These are phyloP conservation scores for Balakata baccata DNA, from an alignment of 345 rosid species.

Conservation along the genomic window DNA sequence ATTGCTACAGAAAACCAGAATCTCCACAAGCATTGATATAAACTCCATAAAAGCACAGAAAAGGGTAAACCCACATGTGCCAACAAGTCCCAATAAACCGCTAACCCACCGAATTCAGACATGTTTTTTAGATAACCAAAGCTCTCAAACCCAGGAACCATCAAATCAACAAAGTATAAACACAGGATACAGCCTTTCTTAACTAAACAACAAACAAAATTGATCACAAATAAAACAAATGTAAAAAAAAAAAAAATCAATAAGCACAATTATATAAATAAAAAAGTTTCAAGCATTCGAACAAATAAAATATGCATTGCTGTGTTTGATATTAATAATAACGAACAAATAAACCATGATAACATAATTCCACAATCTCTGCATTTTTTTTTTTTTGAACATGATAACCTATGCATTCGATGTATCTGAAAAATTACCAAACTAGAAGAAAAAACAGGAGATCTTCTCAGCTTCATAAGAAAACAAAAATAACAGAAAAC, in stretches of 20 bases:
- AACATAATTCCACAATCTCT: neutral
- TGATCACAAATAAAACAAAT: neutral
- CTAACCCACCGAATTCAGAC: neutral
- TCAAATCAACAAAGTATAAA: neutral
- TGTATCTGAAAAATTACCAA: neutral
- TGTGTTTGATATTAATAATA: neutral
- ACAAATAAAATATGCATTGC: neutral
- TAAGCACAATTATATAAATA: neutral
- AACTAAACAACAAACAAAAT: conserved; percentile 1
- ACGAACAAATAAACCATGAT: neutral
- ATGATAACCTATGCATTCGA: neutral
- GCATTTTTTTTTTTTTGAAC: too few species aligned
- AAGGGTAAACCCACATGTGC: conserved; percentile 6
- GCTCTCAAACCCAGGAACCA: conserved; percentile 3
- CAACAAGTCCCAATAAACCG: neutral
- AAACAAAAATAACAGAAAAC: neutral
- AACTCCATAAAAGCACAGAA: conserved; percentile 1
- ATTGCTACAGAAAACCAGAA: neutral
- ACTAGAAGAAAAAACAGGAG: conserved; percentile 15
- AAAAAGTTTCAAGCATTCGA: neutral
- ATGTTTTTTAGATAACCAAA: neutral
- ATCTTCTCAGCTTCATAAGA: conserved; percentile 17
- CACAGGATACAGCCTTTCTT: neutral
- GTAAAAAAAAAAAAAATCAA: neutral
- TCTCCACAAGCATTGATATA: neutral